These are phyloP conservation scores for Phytophthora megakarya DNA, from an alignment of 352 stramenopile species.

Conservation along the genomic window DNA sequence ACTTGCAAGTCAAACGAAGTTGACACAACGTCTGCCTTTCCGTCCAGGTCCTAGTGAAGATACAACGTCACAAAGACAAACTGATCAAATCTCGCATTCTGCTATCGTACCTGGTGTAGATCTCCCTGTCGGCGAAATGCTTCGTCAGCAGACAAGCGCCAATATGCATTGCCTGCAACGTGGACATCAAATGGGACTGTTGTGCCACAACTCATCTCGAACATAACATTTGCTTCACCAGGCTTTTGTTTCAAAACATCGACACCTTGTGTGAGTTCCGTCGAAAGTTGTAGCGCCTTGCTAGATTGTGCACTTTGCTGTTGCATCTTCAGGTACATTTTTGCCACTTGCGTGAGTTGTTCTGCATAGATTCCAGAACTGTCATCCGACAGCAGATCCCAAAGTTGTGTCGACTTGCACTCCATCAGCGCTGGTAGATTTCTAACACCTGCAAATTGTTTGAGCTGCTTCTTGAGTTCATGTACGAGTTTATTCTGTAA, in stretches of 20 bases:
- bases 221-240: not conserved
- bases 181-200: slow-evolving; percentile 18
- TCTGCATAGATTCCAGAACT: slow-evolving; percentile 17
- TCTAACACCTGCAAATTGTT: not conserved
- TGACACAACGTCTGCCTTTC: not conserved
- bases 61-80: not conserved
- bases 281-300: not conserved
- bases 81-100: not conserved
- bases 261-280: slow-evolving; percentile 4
- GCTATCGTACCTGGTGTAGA: not conserved
- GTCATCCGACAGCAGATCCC: slow-evolving; percentile 7
- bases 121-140: not conserved
- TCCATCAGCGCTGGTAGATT: not conserved
- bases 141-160: slow-evolving; percentile 7
- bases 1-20: slow-evolving; percentile 16
- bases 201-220: slow-evolving; percentile 15
- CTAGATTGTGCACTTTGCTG: not conserved
- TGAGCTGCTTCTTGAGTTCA: slow-evolving; percentile 16
- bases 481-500: slow-evolving; percentile 4
- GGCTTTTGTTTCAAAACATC: slow-evolving; percentile 9
- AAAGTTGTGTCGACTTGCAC: not conserved
- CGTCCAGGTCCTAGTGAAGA: not conserved
- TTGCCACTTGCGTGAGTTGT: slow-evolving; percentile 20
- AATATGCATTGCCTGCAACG: slow-evolving; percentile 20
- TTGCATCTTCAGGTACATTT: slow-evolving; percentile 15